Evolutionary conservation across 441 rosid species (phyloP).

Genomic region (Sinapis alba): DNA sequence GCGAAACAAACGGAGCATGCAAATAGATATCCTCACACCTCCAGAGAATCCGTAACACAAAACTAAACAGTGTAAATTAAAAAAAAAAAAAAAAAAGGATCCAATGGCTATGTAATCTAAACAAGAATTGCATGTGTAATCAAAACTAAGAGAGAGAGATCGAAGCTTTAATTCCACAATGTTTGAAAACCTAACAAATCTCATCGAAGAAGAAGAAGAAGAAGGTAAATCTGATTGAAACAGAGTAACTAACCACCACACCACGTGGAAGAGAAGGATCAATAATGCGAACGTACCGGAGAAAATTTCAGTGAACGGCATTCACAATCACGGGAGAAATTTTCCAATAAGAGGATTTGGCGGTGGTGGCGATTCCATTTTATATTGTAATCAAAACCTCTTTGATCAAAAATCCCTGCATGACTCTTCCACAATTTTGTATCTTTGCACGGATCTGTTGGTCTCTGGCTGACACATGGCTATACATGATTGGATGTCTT

Average conservation of each 20-base stretch:
- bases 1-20: slow-evolving; percentile 25
- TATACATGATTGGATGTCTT: background rate
- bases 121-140: slow-evolving; percentile 5
- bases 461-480: slow-evolving; percentile 14
- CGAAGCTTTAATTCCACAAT: background rate
- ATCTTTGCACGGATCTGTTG: background rate
- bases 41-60: slow-evolving; percentile 16
- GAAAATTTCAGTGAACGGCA: slow-evolving; percentile 33
- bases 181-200: slow-evolving; percentile 19
- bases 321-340: slow-evolving; percentile 24
- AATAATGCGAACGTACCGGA: slow-evolving; percentile 35
- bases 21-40: background rate
- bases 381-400: background rate
- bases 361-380: slow-evolving; percentile 28
- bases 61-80: background rate
- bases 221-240: slow-evolving; percentile 4
- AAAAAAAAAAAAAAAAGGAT: background rate
- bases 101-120: background rate
- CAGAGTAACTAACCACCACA: slow-evolving; percentile 8
- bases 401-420: slow-evolving; percentile 12
- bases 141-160: slow-evolving; percentile 10
- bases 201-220: background rate
- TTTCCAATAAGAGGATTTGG: background rate
- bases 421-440: slow-evolving; percentile 27
- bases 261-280: slow-evolving; percentile 1